phyloP scores from a whole-genome alignment of 2,329 filamentous ascomycete species.

The Colletotrichum tropicicola region DNA sequence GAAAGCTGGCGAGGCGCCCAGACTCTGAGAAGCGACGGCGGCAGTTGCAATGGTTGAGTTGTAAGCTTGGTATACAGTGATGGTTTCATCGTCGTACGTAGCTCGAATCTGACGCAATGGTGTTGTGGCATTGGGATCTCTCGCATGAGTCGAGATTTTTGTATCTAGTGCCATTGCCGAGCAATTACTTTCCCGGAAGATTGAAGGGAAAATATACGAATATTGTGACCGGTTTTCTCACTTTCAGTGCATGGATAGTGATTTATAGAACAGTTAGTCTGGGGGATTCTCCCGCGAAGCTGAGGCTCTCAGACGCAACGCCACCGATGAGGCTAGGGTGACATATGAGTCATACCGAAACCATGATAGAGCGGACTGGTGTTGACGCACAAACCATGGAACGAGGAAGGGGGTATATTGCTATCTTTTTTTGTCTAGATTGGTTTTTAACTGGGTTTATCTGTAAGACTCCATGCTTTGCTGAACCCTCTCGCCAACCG shows the following conservation, averaged over 20 bases:
- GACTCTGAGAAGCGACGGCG: slow-evolving; percentile 59
- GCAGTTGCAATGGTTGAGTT: slow-evolving; percentile 58
- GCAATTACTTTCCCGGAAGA: too few relatives aligned
- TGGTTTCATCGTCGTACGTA: slow-evolving; percentile 55
- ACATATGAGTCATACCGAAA: neutral
- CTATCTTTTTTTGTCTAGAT: neutral
- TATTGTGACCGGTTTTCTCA: too few relatives aligned
- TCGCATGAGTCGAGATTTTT: neutral
- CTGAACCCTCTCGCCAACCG: neutral
- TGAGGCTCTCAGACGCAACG: neutral
- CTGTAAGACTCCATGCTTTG: slow-evolving; percentile 7
- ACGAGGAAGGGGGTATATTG: neutral
- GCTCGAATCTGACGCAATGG: slow-evolving; percentile 61
- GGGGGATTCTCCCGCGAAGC: too few relatives aligned
- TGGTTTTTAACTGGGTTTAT: neutral
- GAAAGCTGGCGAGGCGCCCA: slow-evolving; percentile 63
- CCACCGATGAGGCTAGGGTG: neutral
- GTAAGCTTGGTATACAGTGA: slow-evolving; percentile 73
- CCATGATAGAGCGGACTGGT: neutral
- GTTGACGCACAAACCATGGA: too few relatives aligned
- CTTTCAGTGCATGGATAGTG: too few relatives aligned
- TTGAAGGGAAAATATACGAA: too few relatives aligned
- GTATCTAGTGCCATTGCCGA: neutral
- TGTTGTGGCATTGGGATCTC: neutral
- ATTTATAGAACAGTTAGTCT: too few relatives aligned